These are phyloP conservation scores for Gryganskiella cystojenkinii DNA, from an alignment of 192 early-diverging fungal species.

Conservation along the genomic window DNA sequence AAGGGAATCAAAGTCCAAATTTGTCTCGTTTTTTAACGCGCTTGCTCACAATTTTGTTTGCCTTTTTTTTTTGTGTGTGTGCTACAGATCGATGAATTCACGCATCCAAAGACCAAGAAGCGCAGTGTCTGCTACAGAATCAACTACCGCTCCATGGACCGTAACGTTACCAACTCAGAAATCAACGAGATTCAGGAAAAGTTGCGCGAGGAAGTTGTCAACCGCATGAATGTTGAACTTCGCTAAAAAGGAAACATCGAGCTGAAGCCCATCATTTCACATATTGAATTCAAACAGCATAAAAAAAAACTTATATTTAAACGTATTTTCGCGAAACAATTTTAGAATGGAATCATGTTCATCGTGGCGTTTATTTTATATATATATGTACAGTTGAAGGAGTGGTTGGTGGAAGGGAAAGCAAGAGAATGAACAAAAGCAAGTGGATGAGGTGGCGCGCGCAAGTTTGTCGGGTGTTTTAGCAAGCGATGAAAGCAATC, in stretches of 20 bases:
- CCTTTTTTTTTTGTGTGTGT: background rate
- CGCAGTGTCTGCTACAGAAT: conserved; percentile 93
- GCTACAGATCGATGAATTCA: conserved; percentile 86
- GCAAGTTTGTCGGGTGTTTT: too few relatives aligned
- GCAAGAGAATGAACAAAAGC: too few relatives aligned
- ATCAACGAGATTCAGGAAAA: conserved; percentile 92
- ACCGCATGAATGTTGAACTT: conserved; percentile 78
- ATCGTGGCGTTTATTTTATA: too few relatives aligned
- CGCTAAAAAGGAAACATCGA: conserved; percentile 63
- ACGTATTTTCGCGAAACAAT: too few relatives aligned
- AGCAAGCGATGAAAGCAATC: too few relatives aligned
- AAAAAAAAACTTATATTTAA: too few relatives aligned
- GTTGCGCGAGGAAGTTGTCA: conserved; percentile 71
- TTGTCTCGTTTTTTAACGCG: background rate
- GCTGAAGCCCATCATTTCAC: background rate
- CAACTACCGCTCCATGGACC: conserved; percentile 97
- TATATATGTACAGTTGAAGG: too few relatives aligned
- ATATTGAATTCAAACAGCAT: background rate
- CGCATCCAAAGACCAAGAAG: conserved; percentile 85
- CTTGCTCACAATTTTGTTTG: background rate
- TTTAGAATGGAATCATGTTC: too few relatives aligned
- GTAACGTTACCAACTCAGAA: conserved; percentile 93
- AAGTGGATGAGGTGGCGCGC: too few relatives aligned
- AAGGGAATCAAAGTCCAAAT: background rate
- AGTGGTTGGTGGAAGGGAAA: too few relatives aligned